Evolutionary conservation across 495 filamentous ascomycete species (phyloP).

Genomic region (Xylaria acuta): DNA sequence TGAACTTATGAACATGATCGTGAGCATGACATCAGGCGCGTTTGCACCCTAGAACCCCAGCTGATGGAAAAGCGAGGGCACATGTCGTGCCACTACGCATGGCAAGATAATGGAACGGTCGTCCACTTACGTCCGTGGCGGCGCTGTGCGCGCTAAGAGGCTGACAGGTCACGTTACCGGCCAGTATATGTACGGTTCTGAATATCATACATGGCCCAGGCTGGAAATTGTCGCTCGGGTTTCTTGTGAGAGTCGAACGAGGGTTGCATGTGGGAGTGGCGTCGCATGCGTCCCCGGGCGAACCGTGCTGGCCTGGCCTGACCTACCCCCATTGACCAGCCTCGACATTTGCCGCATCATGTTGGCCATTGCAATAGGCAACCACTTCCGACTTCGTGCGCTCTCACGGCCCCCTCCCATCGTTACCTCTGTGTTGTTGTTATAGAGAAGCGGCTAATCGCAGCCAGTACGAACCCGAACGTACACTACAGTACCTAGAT

Average conservation of each 20-base stretch:
- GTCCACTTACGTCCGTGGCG: constrained; percentile 16
- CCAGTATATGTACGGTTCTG: not conserved
- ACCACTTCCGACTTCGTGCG: constrained; percentile 19
- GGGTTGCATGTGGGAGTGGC: constrained; percentile 24
- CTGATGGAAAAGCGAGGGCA: not conserved
- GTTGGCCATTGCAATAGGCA: constrained; percentile 24
- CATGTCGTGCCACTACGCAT: constrained; percentile 13
- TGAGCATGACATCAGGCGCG: not conserved
- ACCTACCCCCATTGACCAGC: not conserved
- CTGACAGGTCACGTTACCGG: constrained; percentile 29
- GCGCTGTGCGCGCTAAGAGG: constrained; percentile 26
- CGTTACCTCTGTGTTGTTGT: not conserved
- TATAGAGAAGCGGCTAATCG: constrained; percentile 9
- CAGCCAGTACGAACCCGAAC: constrained; percentile 13
- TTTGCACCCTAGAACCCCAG: not conserved
- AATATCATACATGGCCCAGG: not conserved
- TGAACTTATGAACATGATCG: constrained; percentile 13
- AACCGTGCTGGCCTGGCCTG: constrained; percentile 23
- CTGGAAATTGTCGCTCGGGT: constrained; percentile 8
- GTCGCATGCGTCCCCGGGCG: constrained; percentile 22
- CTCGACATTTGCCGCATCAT: constrained; percentile 21
- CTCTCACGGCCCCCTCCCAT: not conserved
- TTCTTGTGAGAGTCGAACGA: constrained; percentile 24
- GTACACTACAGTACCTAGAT: constrained; percentile 20
- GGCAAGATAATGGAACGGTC: constrained; percentile 19